Conservation (phyloP, 2,329 filamentous ascomycete genomes). For the Arachnomyces sp. region DNA sequence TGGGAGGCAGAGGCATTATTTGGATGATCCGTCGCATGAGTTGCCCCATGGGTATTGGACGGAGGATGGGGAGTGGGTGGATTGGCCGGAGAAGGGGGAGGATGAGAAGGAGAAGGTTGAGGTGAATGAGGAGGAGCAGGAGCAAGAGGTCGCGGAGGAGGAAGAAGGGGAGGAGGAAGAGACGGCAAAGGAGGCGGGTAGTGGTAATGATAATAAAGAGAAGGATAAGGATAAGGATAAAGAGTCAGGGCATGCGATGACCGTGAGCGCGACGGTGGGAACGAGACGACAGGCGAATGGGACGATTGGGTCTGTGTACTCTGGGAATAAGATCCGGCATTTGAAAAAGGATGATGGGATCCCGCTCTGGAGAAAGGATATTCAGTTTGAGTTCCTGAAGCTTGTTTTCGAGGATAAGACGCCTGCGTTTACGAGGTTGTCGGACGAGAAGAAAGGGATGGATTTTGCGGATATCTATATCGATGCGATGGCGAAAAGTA, state of each 20-base stretch:
- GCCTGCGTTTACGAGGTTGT: constrained; percentile 81
- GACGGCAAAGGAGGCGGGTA: background rate
- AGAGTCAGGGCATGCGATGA: constrained; percentile 27
- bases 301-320: constrained; percentile 59
- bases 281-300: constrained; percentile 57
- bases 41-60: constrained; percentile 6
- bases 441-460: constrained; percentile 66
- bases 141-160: background rate
- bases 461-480: constrained; percentile 94
- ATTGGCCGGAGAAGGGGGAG: constrained; percentile 18
- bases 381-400: constrained; percentile 58
- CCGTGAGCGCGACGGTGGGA: constrained; percentile 35
- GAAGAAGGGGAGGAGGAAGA: background rate
- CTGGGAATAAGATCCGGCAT: constrained; percentile 60
- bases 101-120: background rate
- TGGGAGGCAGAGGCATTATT: constrained; percentile 10
- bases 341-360: constrained; percentile 62
- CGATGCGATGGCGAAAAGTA: constrained; percentile 96
- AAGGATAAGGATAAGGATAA: constrained; percentile 24
- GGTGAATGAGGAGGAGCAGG: background rate
- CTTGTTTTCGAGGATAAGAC: constrained; percentile 56
- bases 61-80: constrained; percentile 3
- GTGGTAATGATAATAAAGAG: background rate
- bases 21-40: constrained; percentile 6
- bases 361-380: constrained; percentile 60